Evolutionary conservation across 192 early-diverging fungal species (phyloP).

Genomic region (Pilobolus umbonatus): DNA sequence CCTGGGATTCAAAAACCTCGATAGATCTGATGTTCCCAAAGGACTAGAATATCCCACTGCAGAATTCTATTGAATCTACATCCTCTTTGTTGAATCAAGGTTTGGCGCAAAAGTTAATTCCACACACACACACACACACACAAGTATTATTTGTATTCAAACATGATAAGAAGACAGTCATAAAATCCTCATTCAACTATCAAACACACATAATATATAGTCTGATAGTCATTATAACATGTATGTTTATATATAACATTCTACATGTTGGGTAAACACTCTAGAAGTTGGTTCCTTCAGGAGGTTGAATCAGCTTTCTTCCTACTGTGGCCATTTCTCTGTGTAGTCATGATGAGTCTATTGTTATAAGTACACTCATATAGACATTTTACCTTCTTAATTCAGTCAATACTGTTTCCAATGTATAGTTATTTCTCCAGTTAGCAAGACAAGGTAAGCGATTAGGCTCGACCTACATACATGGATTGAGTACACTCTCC

Average conservation of each 20-base stretch:
- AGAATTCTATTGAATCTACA: no score
- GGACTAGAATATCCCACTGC: no score
- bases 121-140: background rate
- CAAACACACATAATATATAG: no score
- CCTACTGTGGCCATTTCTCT: constrained; percentile 85
- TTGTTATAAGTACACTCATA: background rate
- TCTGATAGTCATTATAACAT: background rate
- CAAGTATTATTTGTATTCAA: background rate
- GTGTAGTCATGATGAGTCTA: background rate
- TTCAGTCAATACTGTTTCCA: constrained; percentile 80
- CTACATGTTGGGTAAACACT: background rate
- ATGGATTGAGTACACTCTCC: background rate
- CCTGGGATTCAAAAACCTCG: no score
- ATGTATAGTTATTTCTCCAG: constrained; percentile 76
- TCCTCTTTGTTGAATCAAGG: no score
- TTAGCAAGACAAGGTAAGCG: constrained; percentile 69
- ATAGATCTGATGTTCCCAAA: no score
- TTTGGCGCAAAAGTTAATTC: background rate
- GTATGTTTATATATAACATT: background rate
- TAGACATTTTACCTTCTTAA: constrained; percentile 62
- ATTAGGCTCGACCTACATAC: constrained; percentile 55
- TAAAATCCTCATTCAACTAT: no score
- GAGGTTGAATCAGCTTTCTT: constrained; percentile 84
- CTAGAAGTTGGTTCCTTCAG: constrained; percentile 70
- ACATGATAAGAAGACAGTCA: no score